Base-by-base conservation (phyloP, 371 early-diverging fungal genomes). In the Haplosporangium sp. region DNA sequence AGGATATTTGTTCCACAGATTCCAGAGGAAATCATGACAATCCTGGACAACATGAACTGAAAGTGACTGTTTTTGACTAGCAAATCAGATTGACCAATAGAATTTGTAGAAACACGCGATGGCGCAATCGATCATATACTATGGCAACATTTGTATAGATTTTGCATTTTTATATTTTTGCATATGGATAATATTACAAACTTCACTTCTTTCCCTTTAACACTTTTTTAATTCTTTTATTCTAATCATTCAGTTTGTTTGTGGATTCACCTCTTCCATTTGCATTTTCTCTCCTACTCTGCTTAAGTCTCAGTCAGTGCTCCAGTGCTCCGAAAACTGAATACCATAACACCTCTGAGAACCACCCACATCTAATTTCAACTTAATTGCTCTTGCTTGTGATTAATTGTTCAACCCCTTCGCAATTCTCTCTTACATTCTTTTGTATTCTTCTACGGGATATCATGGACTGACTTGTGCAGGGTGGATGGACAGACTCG, bases 21-120 rank as follows among this genome's bases (percentile, higher is more conserved):
- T n/a, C 82, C 82, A 15, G 76, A 81, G 56, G 72, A 81, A 38
- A 50, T 72, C 70, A 67, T 81, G 72, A 52, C 63, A 8, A 35
- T 62, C 34, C 64, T 74, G 34, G 79, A 73, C 44, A 73, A 48
- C 40, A 61, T 20, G 27, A 27, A 27, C 27, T 27, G 27, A 27
- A 27, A 27, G 45, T 61, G 61, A 69, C 42, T 10, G 10, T 37
- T 55, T 35, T 27, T 27, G 27, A 27, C 45, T 2, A 34, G 52
- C 19, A 56, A 34, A 17, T 2, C 48, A 15, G 15, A 60, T 66
- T 66, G 48, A 42, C 61, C 67, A 67, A 66, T 66, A 58, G 45
- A 45, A 58, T 66, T 13, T 11, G 5, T 11, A 38, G 47, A 66
- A 56, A 57, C 40, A n/a, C 59, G 59, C 59, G 67, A 66, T 57